Evolutionary conservation across 2,329 filamentous ascomycete genomes (phyloP), one percentile per base, ranked within the genome.

Genomic region (Fusarium penzigii): DNA sequence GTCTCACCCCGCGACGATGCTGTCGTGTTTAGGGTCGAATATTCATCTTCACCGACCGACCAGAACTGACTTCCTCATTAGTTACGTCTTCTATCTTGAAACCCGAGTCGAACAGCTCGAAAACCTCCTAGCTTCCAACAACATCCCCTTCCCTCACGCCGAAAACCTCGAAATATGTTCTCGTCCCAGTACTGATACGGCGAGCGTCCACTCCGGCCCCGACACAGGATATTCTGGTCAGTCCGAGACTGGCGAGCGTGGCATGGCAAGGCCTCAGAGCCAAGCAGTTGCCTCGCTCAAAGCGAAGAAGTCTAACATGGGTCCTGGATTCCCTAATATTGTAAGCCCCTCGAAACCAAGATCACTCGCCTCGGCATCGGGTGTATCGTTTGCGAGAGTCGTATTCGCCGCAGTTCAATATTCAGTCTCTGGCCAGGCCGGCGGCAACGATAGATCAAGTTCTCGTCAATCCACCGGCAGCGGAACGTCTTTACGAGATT

Each of bases 31-130:
- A 25, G 20, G 16, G 32, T 17, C 42, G 42, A 46, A 42, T 17
- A 14, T 46, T n/a, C n/a, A n/a, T n/a, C n/a, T n/a, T n/a, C n/a
- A n/a, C n/a, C 36, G 39, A 40, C 47, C 36, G 41, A 29, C 39
- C 40, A 41, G 53, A 55, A 51, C 65, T 69, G 44, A 68, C 50
- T 32, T 29, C 39, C 17, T 44, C 50, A 53, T 41, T 58, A 90
- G 88, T 71, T 97, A 97, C 76, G 91, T 97, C 44, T 96, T 89
- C 74, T 97, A 96, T 69, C 86, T 97, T 53, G 93, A 97, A 72
- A 90, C 88, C 29, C 82, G 93, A 53, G 84, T 97, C 49, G 82
- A 86, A 56, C 90, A 94, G 72, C 84, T 97, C 29, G 93, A 97
- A 71, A 80, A 81, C 34, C 75, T 94, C 38, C 81, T 97, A 45